Conservation (phyloP, 1,139 yeast genomes). For the Lodderomyces parapsilosis region DNA sequence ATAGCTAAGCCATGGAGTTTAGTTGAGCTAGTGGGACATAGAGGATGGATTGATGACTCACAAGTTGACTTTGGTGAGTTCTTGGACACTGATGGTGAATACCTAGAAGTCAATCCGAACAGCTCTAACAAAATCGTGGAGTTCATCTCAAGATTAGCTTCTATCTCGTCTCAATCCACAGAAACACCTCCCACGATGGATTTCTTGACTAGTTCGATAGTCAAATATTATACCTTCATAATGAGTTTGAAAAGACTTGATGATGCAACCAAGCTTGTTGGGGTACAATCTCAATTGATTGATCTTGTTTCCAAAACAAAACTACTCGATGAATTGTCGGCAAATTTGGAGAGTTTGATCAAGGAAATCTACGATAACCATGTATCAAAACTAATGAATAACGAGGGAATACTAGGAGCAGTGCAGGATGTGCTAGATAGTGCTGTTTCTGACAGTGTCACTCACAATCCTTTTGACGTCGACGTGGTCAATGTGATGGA, state of each 20-base stretch:
- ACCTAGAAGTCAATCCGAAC: not conserved
- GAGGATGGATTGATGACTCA: constrained; percentile 28
- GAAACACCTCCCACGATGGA: not conserved
- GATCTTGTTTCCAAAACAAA: constrained; percentile 5
- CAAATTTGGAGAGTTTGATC: constrained; percentile 7
- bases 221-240: constrained; percentile 23
- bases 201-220: not conserved
- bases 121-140: not conserved
- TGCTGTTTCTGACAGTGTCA: not conserved
- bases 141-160: not conserved
- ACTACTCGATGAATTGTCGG: constrained; percentile 6
- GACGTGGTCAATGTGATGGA: constrained; percentile 28
- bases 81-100: not conserved
- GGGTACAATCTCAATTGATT: constrained; percentile 9
- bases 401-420: constrained; percentile 7
- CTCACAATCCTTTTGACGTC: constrained; percentile 1
- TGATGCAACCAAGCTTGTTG: constrained; percentile 8
- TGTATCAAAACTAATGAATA: constrained; percentile 8
- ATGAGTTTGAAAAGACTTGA: constrained; percentile 19
- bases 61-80: constrained; percentile 13
- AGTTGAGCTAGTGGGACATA: constrained; percentile 27
- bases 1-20: constrained; percentile 30
- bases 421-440: not conserved
- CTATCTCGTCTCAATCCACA: not conserved
- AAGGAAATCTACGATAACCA: constrained; percentile 7